phyloP scores from a whole-genome alignment of 345 rosid species.

The Gossypium rotundifolium region DNA sequence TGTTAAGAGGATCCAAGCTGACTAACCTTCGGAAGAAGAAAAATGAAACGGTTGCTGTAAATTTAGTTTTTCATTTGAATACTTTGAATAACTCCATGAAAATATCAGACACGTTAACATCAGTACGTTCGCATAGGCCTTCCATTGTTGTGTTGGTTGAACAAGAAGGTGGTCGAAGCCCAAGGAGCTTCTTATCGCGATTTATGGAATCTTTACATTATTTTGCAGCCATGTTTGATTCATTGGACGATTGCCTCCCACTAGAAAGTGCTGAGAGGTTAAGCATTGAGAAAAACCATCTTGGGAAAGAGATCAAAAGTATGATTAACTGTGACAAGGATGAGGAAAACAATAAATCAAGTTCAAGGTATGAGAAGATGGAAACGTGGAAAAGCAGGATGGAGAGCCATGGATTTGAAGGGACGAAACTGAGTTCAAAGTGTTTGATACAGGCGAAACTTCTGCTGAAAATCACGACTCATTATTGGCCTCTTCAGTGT shows the following conservation, averaged over 20 bases:
- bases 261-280: constrained; percentile 46
- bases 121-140: constrained; percentile 38
- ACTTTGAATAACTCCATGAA: constrained; percentile 20
- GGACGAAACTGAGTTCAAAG: constrained; percentile 43
- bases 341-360: not conserved
- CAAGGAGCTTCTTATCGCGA: constrained; percentile 44
- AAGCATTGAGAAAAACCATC: constrained; percentile 56
- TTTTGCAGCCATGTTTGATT: constrained; percentile 70
- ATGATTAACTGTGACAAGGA: constrained; percentile 37
- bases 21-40: constrained; percentile 35
- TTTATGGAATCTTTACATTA: constrained; percentile 68
- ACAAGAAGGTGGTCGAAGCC: constrained; percentile 45
- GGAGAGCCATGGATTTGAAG: constrained; percentile 57
- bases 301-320: constrained; percentile 55
- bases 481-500: constrained; percentile 36
- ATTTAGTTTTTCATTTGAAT: constrained; percentile 48
- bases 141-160: constrained; percentile 49
- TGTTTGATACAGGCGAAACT: constrained; percentile 63
- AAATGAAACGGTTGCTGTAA: constrained; percentile 53
- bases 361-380: constrained; percentile 40
- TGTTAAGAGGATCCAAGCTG: constrained; percentile 34
- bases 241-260: constrained; percentile 58
- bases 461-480: constrained; percentile 47
- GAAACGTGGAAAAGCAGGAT: constrained; percentile 59
- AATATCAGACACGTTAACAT: constrained; percentile 42